A percentile compares a stretch with the other conserved stretches of the same genome.
Evolutionary conservation across 495 filamentous ascomycete genomes (phyloP).

Genomic region (Neurospora sp.): DNA sequence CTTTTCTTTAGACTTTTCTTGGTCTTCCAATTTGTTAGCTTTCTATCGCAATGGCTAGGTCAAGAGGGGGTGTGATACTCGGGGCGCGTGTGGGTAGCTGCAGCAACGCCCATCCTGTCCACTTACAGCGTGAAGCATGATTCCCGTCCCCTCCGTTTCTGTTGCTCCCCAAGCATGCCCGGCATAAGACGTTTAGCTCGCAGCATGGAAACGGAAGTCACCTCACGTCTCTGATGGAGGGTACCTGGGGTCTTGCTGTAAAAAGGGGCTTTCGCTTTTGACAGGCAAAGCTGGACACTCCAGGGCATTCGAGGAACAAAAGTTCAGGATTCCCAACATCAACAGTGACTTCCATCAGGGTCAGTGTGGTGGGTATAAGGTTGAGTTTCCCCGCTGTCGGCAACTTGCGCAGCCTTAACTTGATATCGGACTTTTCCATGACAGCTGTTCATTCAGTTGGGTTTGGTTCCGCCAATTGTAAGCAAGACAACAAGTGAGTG

Average conservation of each 20-base stretch:
- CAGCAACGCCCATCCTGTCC: not conserved
- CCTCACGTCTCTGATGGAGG: not conserved
- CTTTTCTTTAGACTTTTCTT: not conserved
- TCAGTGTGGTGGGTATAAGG: not conserved
- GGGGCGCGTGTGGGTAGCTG: not conserved
- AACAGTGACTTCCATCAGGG: not conserved
- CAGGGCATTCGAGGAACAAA: not conserved
- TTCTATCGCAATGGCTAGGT: not conserved
- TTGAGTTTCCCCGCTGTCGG: not conserved
- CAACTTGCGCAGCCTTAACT: not conserved
- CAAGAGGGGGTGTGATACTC: not conserved
- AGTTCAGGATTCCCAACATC: not conserved
- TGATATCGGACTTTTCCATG: not conserved
- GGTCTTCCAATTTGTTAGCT: not conserved
- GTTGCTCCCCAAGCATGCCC: not conserved
- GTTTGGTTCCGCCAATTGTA: not conserved
- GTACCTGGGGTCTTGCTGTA: not conserved
- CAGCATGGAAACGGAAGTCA: not conserved
- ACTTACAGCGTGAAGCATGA: not conserved
- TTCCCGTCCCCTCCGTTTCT: not conserved
- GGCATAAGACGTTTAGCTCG: not conserved
- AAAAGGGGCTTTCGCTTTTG: not conserved
- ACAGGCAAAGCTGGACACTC: not conserved
- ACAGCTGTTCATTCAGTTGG: not conserved
- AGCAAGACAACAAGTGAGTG: not conserved